Base-by-base conservation (phyloP, 164 flowering plant species). In the Vitis amurensis region DNA sequence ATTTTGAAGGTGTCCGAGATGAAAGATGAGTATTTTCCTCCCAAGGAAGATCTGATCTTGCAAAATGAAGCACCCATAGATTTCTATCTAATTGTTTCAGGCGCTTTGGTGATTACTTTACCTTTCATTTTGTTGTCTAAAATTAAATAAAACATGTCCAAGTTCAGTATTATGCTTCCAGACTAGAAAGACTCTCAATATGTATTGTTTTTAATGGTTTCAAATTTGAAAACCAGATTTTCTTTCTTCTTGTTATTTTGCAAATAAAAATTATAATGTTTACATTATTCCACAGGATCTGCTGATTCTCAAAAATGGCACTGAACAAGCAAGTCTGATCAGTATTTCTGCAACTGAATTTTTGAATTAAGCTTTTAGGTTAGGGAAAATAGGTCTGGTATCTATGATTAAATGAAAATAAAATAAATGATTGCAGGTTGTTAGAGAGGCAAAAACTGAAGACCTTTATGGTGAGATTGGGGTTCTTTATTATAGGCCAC, bases 1-100 rank as follows among this genome's bases (percentile, higher is more conserved):
- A 64, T 61, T 57, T 63, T 58, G 15, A 70, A 93, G 98, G 97
- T 94, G 50, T 91, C 97, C 2, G 97, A 91, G 79, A 92, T 92
- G 97, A 94, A 90, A 81, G 89, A 93, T 2, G 98, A 92, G 78
- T 94, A 88, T 72, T 94, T 89, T 74, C 92, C 97, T 63, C 97
- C 99, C n/a, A 92, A 87, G 74, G 97, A 91, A 83, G 98, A 94
- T 75, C 89, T 92, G 44, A 91, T 92, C 68, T 84, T 94, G 78
- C 98, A 91, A 74, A 94, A 94, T 77, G 99, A 94, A 85, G 96
- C 98, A 51, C 97, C 99, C 3, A 92, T 94, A 11, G 99, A 94
- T 75, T 90, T 94, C 75, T 94, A 94, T 67, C 68, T 94, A 57
- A 79, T 94, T 63, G 94, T 88, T 63, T 77, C 82, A 50, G 99